Evolutionary conservation across 495 filamentous ascomycete species (phyloP).

Genomic region (Hypomontagnella monticulosa): DNA sequence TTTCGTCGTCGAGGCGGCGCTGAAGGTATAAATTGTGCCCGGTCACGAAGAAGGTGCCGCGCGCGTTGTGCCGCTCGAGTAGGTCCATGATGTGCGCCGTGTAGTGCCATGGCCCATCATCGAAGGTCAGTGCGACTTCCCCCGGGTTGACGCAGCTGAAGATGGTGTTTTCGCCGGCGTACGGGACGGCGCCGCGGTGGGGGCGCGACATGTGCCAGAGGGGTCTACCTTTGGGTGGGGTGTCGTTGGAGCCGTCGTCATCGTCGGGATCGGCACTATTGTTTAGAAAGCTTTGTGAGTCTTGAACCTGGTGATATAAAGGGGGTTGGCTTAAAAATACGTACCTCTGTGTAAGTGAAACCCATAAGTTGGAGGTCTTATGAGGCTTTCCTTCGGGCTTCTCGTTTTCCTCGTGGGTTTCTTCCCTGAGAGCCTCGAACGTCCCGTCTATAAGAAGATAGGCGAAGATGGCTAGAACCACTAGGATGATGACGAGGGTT

Average conservation of each 20-base stretch:
- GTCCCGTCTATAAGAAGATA: too few relatives aligned
- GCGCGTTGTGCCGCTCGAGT: slow-evolving; percentile 62
- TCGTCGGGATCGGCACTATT: too few relatives aligned
- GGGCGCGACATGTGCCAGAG: slow-evolving; percentile 57
- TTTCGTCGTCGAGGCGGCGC: slow-evolving; percentile 50
- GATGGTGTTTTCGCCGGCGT: slow-evolving; percentile 65
- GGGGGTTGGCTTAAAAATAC: too few relatives aligned
- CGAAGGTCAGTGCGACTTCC: slow-evolving; percentile 72
- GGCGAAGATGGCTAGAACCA: too few relatives aligned
- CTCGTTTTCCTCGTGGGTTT: too few relatives aligned
- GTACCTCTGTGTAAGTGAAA: too few relatives aligned
- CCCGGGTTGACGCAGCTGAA: slow-evolving; percentile 67
- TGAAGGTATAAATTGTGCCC: slow-evolving; percentile 64
- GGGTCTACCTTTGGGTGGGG: slow-evolving; percentile 4
- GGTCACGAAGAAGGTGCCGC: slow-evolving; percentile 75
- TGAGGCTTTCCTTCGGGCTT: too few relatives aligned
- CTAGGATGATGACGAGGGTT: too few relatives aligned
- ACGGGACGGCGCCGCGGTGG: slow-evolving; percentile 59
- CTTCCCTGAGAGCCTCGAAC: too few relatives aligned
- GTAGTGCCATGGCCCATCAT: slow-evolving; percentile 72
- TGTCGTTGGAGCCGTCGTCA: background rate
- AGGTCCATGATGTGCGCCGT: slow-evolving; percentile 67
- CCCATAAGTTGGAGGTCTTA: too few relatives aligned
- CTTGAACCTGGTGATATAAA: too few relatives aligned
- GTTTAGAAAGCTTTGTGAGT: too few relatives aligned